Base-by-base conservation (phyloP, 23 red algal species). In the Gracilariopsis chorda region DNA sequence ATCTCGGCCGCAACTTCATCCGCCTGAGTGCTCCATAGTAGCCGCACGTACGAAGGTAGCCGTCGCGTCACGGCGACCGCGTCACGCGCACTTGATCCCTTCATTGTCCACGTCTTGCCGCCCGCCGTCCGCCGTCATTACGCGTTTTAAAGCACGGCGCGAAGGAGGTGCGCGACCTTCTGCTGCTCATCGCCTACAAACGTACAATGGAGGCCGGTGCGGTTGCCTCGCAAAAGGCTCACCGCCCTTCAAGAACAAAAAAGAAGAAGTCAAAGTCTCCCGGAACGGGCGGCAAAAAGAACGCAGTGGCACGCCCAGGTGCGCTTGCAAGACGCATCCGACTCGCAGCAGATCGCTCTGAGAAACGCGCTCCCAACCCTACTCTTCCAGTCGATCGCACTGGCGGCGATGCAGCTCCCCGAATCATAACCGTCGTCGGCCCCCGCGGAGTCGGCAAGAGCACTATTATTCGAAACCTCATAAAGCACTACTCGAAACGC, bases 341-440 rank as follows among this genome's bases (percentile, higher is more conserved):
- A n/a, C 71, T 91, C 48, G 68, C 85, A 1, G 84, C 86, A 14
- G 93, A 95, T 48, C 71, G 93, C 29, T 80, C 82, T 21, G 93
- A 95, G 62, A 87, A 84, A 48, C 93, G 93, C 35, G 86, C 86
- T 21, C 45, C 61, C 9, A 90, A 95, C 28, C 85, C 93, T 1
- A 40, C 53, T 27, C 17, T 78, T n/a, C 85, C 86, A 11, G 86
- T 90, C 39, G 86, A 84, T 72, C 80, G 85, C 35, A 45, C 77
- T 0, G 61, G 80, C 43, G 71, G 81, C 42, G 93, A 82, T 53
- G 77, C 65, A 51, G 93, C 93, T 30, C 97, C 97, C 19, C 87
- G 91, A 24, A 42, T 99, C 53, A 93, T 99, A 30, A 93, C 92
- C 25, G 97, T 99, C 40, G 87, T 99, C 32, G 97, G 97, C 6